phyloP scores from a whole-genome alignment of 2,329 filamentous ascomycete species.

The Calonectria hawksworthii region DNA sequence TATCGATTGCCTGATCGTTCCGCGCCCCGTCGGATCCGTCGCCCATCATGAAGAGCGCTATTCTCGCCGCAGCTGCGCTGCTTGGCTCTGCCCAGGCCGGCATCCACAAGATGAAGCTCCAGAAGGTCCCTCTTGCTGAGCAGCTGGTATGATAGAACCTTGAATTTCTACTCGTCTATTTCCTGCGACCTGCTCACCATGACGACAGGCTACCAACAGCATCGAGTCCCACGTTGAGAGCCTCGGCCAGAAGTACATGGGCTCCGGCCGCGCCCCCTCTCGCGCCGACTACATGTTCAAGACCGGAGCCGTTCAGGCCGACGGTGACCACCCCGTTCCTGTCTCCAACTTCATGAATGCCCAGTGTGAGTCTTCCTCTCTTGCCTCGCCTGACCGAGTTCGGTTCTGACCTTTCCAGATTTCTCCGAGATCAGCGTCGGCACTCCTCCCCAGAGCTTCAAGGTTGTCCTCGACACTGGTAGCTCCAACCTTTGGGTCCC shows the following conservation, averaged over 20 bases:
- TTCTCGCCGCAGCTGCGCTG: slow-evolving; percentile 84
- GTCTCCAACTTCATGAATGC: slow-evolving; percentile 99
- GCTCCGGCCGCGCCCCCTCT: slow-evolving; percentile 71
- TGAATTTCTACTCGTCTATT: slow-evolving; percentile 4
- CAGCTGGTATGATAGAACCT: slow-evolving; percentile 79
- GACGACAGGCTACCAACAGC: slow-evolving; percentile 77
- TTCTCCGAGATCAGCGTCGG: slow-evolving; percentile 97
- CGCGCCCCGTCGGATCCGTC: slow-evolving; percentile 29
- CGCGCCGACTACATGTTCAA: slow-evolving; percentile 86
- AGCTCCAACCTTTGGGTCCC: slow-evolving; percentile 99
- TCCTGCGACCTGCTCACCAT: slow-evolving; percentile 29
- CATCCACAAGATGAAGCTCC: slow-evolving; percentile 96
- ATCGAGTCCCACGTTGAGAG: slow-evolving; percentile 86
- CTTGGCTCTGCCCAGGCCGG: slow-evolving; percentile 86
- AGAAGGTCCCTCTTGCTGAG: slow-evolving; percentile 93
- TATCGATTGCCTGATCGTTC: slow-evolving; percentile 16
- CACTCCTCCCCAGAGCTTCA: slow-evolving; percentile 93
- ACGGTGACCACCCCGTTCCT: slow-evolving; percentile 83
- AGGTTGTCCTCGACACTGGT: slow-evolving; percentile 98
- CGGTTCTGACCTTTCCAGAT: slow-evolving; percentile 67
- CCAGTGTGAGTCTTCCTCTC: slow-evolving; percentile 80
- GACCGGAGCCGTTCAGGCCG: slow-evolving; percentile 75
- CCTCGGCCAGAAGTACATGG: slow-evolving; percentile 97
- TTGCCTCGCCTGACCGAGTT: not conserved
- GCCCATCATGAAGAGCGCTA: slow-evolving; percentile 85